Base-by-base conservation (phyloP, 2,329 filamentous ascomycete genomes). In the Daldinia eschscholtzii region DNA sequence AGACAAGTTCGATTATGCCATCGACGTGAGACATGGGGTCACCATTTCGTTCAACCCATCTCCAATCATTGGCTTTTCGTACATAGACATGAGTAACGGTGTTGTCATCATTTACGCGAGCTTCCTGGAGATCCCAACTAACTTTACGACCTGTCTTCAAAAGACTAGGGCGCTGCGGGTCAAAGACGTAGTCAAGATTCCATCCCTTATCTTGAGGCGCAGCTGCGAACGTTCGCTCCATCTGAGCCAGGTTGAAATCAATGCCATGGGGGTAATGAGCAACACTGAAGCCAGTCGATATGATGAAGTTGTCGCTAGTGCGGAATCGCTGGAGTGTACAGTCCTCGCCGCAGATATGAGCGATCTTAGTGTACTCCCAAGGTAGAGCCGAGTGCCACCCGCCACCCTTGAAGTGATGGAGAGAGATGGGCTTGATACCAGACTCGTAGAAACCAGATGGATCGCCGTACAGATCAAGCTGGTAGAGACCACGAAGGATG, bases 381-480 rank as follows among this genome's bases (percentile, higher is more conserved):
- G 89, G 87, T 64, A 82, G 81, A 37, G 85, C 85, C 23, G 78
- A 75, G 77, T 88, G 86, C 86, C 86, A 89, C 62, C 85, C 83
- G 48, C 86, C 85, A 53, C 87, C 86, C 73, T 88, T 88, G 82
- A 88, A 90, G 80, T 91, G 88, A 77, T 91, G 88, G 23, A 91
- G 82, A 6, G 86, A 88, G 23, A 90, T 81, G 1, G 88, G 88
- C 70, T 85, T 83, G 70, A 88, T 83, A 33, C 87, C 87, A 42
- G 85, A 85, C 79, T 91, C 88, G 77, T 90, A 91, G 78, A 90
- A 89, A 4, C 88, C 88, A 0, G 87, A 87, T 3, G 87, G 86
- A 74, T 90, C 87, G 55, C 85, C 86, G 64, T 84, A 83, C 53
- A 91, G 80, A 74, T 91, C 88, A 26, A 90, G 81, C 76, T 90